Percentiles rank a stretch among this genome's conserved stretches.
Evolutionary conservation across 371 early-diverging fungal species (phyloP).

Genomic region (Globomyces sp.): DNA sequence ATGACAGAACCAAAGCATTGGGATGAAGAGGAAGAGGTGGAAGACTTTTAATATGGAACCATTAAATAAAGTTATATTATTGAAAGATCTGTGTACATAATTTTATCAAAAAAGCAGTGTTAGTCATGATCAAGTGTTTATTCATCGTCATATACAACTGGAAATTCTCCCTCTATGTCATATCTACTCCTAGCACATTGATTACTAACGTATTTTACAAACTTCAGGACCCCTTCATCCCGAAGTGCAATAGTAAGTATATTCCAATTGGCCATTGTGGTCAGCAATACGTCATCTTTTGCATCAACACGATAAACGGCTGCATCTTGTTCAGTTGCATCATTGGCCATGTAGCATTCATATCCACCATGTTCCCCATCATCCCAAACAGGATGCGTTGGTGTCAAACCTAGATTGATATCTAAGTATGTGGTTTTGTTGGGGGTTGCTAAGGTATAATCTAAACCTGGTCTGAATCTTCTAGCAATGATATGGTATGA

Average conservation of each 20-base stretch:
- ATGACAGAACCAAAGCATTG: constrained; percentile 39
- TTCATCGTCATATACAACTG: too few species aligned
- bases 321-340: constrained; percentile 62
- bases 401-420: constrained; percentile 53
- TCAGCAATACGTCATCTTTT: constrained; percentile 52
- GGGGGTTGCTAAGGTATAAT: constrained; percentile 64
- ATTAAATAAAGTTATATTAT: too few species aligned
- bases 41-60: background rate
- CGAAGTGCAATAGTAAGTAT: constrained; percentile 63
- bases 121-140: too few species aligned
- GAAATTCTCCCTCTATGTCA: constrained; percentile 54
- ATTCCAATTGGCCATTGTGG: constrained; percentile 63
- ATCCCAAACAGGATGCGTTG: constrained; percentile 47
- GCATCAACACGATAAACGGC: constrained; percentile 61
- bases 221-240: constrained; percentile 69
- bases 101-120: too few species aligned
- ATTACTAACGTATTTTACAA: constrained; percentile 75
- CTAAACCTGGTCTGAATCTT: constrained; percentile 69
- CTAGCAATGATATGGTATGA: constrained; percentile 32
- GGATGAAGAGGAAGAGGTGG: constrained; percentile 33
- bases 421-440: constrained; percentile 42
- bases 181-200: constrained; percentile 57
- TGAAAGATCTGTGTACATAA: too few species aligned
- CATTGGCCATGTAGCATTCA: constrained; percentile 70
- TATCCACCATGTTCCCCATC: constrained; percentile 71